Evolutionary conservation across 2,329 filamentous ascomycete genomes (phyloP), one percentile per base, ranked within the genome.

Genomic region (Epichloe bromicola): DNA sequence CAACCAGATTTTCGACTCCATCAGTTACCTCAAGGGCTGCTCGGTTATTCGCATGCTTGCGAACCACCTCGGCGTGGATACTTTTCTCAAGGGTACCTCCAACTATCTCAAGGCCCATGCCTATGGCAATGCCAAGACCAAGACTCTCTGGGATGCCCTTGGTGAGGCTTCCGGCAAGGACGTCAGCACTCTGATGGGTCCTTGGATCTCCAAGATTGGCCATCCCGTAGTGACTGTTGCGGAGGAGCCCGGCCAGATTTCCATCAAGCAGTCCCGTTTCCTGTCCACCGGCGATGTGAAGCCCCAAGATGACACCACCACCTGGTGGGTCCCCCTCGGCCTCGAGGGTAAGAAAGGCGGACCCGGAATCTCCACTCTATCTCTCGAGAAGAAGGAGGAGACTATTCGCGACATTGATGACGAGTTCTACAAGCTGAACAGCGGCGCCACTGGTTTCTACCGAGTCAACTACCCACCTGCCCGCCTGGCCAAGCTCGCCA

Each of bases 11-110:
- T 98, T 98, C 63, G 93, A 98, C 66, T 80, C 85, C 65, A 97
- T 98, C 69, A 94, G 87, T 69, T 98, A 97, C 65, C 76, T 94
- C 55, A 97, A 98, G 73, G 93, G 93, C 37, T 95, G 88, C 71
- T 95, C 91, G 2, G 87, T 93, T 53, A 93, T 98, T 63, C 86
- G 93, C 63, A 98, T 98, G 93, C 71, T 98, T 60, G 91, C 88
- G 59, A 84, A 85, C 60, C 87, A 97, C 66, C 80, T 98, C 17
- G 89, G 89, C 14, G 83, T 86, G 49, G 82, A 95, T 61, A 86
- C 80, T 1, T 98, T 98, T 75, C 74, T 98, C 49, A 83, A 86
- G 63, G 93, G 93, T 59, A 90, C 98, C 47, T 83, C 87, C 17
- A 81, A 84, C 60, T 98, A 98, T 68, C 79, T 98, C 53, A 89